These are phyloP conservation scores for Cnidoscolus chayamansa DNA, from an alignment of 441 rosid species.

Conservation along the genomic window DNA sequence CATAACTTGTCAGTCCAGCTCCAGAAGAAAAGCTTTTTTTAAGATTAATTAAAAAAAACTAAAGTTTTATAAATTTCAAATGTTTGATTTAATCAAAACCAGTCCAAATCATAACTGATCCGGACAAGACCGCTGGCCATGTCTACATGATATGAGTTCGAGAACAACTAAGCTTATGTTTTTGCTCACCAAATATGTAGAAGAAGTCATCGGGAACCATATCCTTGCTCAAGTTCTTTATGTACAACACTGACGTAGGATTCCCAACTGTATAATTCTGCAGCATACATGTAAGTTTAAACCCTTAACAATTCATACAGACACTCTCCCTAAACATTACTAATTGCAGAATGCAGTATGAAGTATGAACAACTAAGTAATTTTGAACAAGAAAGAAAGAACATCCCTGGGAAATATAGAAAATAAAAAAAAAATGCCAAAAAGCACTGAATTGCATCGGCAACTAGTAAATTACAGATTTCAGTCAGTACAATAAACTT, in stretches of 20 bases:
- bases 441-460: neutral
- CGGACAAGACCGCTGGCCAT: too few relatives aligned
- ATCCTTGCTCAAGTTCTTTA: slow-evolving; percentile 92
- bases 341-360: neutral
- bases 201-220: slow-evolving; percentile 73
- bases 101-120: too few relatives aligned
- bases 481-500: neutral
- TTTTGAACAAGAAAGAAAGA: neutral
- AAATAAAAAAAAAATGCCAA: neutral
- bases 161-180: neutral
- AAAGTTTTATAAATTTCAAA: too few relatives aligned
- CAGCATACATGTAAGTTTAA: slow-evolving; percentile 27
- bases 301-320: neutral
- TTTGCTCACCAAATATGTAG: slow-evolving; percentile 75
- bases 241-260: slow-evolving; percentile 76
- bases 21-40: too few relatives aligned
- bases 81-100: too few relatives aligned
- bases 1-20: too few relatives aligned
- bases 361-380: neutral
- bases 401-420: neutral
- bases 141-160: neutral
- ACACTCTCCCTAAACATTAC: neutral
- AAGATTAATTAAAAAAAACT: too few relatives aligned
- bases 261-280: slow-evolving; percentile 89
- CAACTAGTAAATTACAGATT: neutral